Conservation (phyloP, 257 asterid genomes). For the Cynanchum wilfordii region DNA sequence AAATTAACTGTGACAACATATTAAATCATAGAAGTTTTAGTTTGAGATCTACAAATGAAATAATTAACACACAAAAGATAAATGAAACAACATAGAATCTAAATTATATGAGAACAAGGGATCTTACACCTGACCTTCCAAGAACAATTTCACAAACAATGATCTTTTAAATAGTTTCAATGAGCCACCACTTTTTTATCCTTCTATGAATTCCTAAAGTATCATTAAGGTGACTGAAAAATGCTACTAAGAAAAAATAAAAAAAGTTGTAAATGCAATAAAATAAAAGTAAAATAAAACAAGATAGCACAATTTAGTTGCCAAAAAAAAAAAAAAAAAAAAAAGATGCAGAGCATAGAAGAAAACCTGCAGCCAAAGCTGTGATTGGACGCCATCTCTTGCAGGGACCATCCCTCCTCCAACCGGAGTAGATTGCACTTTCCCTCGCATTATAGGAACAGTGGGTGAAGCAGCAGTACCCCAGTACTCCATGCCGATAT, state of each 20-base stretch:
- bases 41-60: not conserved
- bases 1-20: no score
- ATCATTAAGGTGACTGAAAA: not conserved
- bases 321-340: not conserved
- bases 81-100: not conserved
- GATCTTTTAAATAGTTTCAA: not conserved
- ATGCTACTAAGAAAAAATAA: not conserved
- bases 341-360: not conserved
- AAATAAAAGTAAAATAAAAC: not conserved
- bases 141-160: not conserved
- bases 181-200: not conserved
- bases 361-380: constrained; percentile 66
- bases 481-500: constrained; percentile 94
- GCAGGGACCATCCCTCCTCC: constrained; percentile 48
- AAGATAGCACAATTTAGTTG: not conserved
- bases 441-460: constrained; percentile 60
- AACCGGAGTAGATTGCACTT: constrained; percentile 52
- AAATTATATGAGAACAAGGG: not conserved
- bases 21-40: not conserved
- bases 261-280: not conserved
- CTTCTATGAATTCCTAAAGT: not conserved
- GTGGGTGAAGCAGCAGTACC: constrained; percentile 51
- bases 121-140: not conserved
- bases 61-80: not conserved
- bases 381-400: constrained; percentile 65